Conservation (phyloP, 2,329 filamentous ascomycete species). For the Sporothrix humicola region DNA sequence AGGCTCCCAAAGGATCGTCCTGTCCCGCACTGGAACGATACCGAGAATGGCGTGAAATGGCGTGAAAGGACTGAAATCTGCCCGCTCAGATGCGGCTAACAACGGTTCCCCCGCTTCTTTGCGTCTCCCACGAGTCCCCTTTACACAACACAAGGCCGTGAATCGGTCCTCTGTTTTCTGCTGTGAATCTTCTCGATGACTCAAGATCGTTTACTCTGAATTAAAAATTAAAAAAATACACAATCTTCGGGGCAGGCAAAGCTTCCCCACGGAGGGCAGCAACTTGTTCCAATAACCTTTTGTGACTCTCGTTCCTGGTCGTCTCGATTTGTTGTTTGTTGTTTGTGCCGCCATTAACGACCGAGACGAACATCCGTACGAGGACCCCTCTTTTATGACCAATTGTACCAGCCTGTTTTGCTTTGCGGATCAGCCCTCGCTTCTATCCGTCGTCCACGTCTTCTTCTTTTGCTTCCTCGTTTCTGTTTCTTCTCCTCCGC, state of each 20-base stretch:
- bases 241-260: background rate
- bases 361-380: too few relatives aligned
- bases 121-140: background rate
- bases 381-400: background rate
- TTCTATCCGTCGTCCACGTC: background rate
- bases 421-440: background rate
- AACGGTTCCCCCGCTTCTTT: background rate
- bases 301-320: background rate
- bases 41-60: background rate
- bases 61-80: background rate
- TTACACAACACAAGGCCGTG: background rate
- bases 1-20: background rate
- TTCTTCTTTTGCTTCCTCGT: background rate
- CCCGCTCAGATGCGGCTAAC: constrained; percentile 17
- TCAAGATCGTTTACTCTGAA: background rate
- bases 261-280: background rate
- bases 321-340: background rate
- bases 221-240: background rate
- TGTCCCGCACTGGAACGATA: background rate
- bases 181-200: background rate
- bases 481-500: too few relatives aligned
- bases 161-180: constrained; percentile 8
- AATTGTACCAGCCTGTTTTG: background rate
- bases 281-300: background rate
- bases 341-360: constrained; percentile 1